phyloP scores from a whole-genome alignment of 1,139 yeast genomes.

The Hansenula lynferdii region DNA sequence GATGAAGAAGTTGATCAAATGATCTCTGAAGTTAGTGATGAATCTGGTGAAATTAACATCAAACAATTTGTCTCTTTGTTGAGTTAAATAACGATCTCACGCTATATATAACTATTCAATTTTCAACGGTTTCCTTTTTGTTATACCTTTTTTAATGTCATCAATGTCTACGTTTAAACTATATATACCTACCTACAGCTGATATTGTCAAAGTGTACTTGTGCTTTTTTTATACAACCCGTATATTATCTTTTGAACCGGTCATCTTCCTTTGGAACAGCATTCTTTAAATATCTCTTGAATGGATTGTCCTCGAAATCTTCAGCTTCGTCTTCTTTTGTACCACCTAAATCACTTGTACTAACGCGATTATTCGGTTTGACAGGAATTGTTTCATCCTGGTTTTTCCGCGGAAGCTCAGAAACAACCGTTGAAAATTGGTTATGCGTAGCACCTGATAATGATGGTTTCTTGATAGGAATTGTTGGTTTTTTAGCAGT shows the following conservation, averaged over 20 bases:
- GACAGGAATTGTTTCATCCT: neutral
- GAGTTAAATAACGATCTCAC: too few relatives aligned
- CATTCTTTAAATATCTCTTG: slow-evolving; percentile 29
- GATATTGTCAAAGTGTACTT: too few relatives aligned
- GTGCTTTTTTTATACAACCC: too few relatives aligned
- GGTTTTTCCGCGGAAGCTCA: neutral
- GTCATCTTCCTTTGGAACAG: slow-evolving; percentile 31
- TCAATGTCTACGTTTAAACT: too few relatives aligned
- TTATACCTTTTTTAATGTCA: too few relatives aligned
- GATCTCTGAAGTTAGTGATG: slow-evolving; percentile 94
- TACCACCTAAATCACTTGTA: neutral
- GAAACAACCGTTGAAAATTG: neutral
- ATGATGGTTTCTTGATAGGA: too few relatives aligned
- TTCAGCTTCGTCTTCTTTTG: slow-evolving; percentile 6
- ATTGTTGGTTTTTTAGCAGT: slow-evolving; percentile 13
- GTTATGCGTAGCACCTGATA: neutral
- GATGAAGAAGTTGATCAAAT: slow-evolving; percentile 97
- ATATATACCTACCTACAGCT: too few relatives aligned
- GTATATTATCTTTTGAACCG: slow-evolving; percentile 11
- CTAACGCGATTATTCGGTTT: neutral
- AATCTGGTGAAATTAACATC: slow-evolving; percentile 94
- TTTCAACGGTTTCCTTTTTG: too few relatives aligned
- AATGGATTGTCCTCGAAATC: slow-evolving; percentile 28
- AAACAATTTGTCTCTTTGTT: slow-evolving; percentile 87
- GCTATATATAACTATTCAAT: too few relatives aligned